These are phyloP conservation scores for Flueggea neowawraea DNA, from an alignment of 441 rosid genomes.

Conservation along the genomic window DNA sequence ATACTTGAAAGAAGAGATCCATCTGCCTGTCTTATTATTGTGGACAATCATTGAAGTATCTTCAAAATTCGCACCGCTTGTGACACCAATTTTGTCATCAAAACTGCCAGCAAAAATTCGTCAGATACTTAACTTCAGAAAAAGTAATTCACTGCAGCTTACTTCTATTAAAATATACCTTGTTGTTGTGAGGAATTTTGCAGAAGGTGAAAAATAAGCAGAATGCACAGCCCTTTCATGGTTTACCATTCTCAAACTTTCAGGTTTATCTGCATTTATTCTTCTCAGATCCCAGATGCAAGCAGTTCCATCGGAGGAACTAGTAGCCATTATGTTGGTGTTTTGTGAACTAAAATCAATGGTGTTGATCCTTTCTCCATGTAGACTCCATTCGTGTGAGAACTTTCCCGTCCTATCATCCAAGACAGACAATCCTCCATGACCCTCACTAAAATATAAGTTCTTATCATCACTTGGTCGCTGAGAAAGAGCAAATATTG, in stretches of 20 bases:
- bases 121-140: too few species aligned
- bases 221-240: slow-evolving; percentile 64
- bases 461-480: slow-evolving; percentile 39
- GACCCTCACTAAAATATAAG: slow-evolving; percentile 62
- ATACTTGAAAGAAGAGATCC: slow-evolving; percentile 72
- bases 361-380: slow-evolving; percentile 66
- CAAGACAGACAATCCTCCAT: slow-evolving; percentile 50
- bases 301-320: slow-evolving; percentile 76
- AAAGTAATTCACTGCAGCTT: too few species aligned
- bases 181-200: slow-evolving; percentile 67
- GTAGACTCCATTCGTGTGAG: slow-evolving; percentile 46
- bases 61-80: slow-evolving; percentile 52
- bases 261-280: slow-evolving; percentile 31
- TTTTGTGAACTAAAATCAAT: slow-evolving; percentile 67
- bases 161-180: slow-evolving; percentile 36
- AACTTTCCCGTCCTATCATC: slow-evolving; percentile 60
- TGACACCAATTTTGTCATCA: slow-evolving; percentile 52
- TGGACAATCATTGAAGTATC: too few species aligned
- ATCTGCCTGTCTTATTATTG: slow-evolving; percentile 58
- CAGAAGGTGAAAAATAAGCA: slow-evolving; percentile 91
- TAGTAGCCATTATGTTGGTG: slow-evolving; percentile 62
- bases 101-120: slow-evolving; percentile 25
- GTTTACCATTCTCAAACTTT: slow-evolving; percentile 30
- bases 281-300: slow-evolving; percentile 81
- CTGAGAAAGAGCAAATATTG: slow-evolving; percentile 62